Base-by-base conservation (phyloP, 768 basidiomycete species). In the Cantharellus anzutake region DNA sequence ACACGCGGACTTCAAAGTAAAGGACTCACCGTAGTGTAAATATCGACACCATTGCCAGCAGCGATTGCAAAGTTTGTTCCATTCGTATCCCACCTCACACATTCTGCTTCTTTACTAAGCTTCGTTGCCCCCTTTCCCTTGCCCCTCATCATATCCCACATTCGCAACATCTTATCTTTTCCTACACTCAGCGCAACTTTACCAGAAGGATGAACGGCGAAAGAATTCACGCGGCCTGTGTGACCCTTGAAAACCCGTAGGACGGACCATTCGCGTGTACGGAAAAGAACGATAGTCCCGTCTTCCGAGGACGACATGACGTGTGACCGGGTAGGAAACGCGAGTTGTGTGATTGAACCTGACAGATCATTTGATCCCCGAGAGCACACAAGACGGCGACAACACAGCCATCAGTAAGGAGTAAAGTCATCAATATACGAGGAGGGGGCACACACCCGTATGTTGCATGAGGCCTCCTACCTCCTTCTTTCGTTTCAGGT, bases 131-230 rank as follows among this genome's bases (percentile, higher is more conserved):
- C 90, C 5, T 80, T 80, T 2, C 89, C 88, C 69, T 85, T 84
- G 0, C 94, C 94, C 51, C 93, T 75, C 88, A 97, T 93, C 56
- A 99, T 73, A 74, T 99, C 96, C 96, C 96, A 99, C 93, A 99
- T 96, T 50, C 92, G 78, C 61, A 98, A 64, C 2, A 86, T 88
- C 63, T 78, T 76, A 66, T 98, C 96, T 66, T 82, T 84, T 4
- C 96, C 94, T 0, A 97, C 91, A 62, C 83, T 90, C 44, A 99
- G 70, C 0, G 84, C 93, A 16, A 97, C 79, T 66, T 97, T 87
- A 3, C 93, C 89, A 0, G 87, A 85, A 0, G 91, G 94, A 67
- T 99, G 96, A 2, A 97, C 82, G 2, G 89, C 87, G 42, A 96
- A 78, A 41, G 79, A 78, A 68, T 97, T 97, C 61, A 98, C 83